Evolutionary conservation across 75 land plant species (phyloP), one percentile per base, ranked within the genome.

Genomic region (Pseudotsuga menziesii): DNA sequence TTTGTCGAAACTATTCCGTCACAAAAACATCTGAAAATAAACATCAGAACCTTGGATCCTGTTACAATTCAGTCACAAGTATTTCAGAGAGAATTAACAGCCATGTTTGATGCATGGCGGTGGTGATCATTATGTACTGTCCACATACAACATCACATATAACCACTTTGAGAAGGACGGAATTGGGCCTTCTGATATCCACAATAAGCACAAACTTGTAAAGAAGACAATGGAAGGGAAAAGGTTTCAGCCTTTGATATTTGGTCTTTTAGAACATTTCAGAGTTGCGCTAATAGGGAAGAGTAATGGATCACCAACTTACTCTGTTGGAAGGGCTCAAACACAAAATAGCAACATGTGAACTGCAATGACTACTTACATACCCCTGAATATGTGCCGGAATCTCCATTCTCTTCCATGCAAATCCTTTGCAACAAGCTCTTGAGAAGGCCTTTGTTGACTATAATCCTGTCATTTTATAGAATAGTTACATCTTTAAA

Each of bases 361-460:
- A 41, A 69, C 72, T 41, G 72, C 72, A 69, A 20, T 36, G 48
- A 11, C 52, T n/a, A 67, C 20, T 25, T 73, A 63, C 56, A 36
- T 76, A 93, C 96, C 96, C 61, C 96, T 76, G 60, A 89, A 93
- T 27, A 93, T 91, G 63, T 93, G 96, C 22, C 96, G 87, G 48
- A 93, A 93, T 74, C 64, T 89, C 96, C 96, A 93, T 76, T 91
- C 90, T 5, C 76, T 63, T 11, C 96, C 96, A 86, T 91, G 94
- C 44, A 93, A 78, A 76, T 93, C 96, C 75, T 86, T 93, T 14
- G 94, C 94, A 12, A 89, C 82, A 78, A 93, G 88, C 86, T 93
- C 96, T 74, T 93, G 96, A 4, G 92, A 89, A 56, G 96, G 96
- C 76, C 93, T 85, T 52, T 89, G 93, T 76, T 91, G 92, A 56